Evolutionary conservation across 1,284 basidiomycete species (phyloP), one percentile per base, ranked within the genome.

Genomic region (Tetrapyrgos nigripes): DNA sequence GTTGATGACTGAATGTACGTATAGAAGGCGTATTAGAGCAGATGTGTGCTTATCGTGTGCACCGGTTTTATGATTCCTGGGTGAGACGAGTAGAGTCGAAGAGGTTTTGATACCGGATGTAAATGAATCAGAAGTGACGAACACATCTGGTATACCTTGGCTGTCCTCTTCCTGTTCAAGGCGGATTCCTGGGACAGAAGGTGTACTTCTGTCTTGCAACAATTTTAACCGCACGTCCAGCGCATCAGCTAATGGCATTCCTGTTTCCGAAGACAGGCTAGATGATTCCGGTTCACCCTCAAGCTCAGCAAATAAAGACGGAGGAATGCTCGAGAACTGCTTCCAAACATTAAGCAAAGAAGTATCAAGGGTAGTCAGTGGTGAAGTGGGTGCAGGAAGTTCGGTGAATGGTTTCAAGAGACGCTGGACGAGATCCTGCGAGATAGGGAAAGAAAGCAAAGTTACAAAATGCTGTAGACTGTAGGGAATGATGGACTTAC

Each of bases 1-100:
- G 70, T 92, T 91, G 26, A 92, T 79, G n/a, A 79, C 78, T 27
- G 78, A 82, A 70, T 92, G 90, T 23, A 91, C 68, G 68, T 88
- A 92, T n/a, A 92, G 75, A 31, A 92, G 72, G 31, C 90, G 85
- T n/a, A 88, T 72, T 28, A 92, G 75, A 1, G 87, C 83, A 8
- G 88, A 85, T n/a, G 79, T 74, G 67, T 92, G 90, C 52, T 75
- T 80, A 14, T 78, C 81, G 65, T 89, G 86, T 23, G 80, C 81
- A 40, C 78, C 76, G 4, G 80, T 77, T 21, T 79, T 71, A 62
- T 79, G 79, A 3, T 75, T 66, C 49, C 79, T 80, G 10, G 83
- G 82, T n/a, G 81, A 69, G 17, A 85, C 70, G n/a, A 89, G 68
- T 0, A 82, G 83, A n/a, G 77, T 84, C 14, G 80, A 73, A 14